Evolutionary conservation across 1,139 yeast species (phyloP).

Genomic region (Geotrichum citri-aurantii): DNA sequence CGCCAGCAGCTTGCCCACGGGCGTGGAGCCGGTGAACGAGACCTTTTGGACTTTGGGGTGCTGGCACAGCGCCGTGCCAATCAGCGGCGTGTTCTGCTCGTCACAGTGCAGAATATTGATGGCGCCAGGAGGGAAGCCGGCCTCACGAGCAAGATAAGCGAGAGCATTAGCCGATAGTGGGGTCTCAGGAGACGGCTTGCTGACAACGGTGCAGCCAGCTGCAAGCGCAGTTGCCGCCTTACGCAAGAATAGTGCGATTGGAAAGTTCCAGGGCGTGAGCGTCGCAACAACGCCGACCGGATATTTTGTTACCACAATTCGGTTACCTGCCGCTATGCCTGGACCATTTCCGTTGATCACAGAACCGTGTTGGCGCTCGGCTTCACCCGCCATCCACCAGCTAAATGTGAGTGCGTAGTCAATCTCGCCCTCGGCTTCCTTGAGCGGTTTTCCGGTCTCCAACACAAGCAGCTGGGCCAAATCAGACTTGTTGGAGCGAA

Average conservation of each 20-base stretch:
- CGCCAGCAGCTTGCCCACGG: conserved; percentile 65
- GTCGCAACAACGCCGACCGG: conserved; percentile 80
- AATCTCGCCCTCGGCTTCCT: conserved; percentile 38
- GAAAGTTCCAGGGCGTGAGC: conserved; percentile 84
- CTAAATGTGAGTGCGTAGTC: conserved; percentile 38
- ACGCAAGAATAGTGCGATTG: conserved; percentile 76
- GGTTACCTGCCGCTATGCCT: conserved; percentile 58
- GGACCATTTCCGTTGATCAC: conserved; percentile 59
- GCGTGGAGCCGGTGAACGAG: conserved; percentile 80
- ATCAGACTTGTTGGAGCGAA: conserved; percentile 45
- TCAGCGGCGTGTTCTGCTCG: conserved; percentile 58
- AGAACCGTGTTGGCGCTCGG: conserved; percentile 43
- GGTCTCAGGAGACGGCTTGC: conserved; percentile 76
- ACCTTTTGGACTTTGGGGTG: conserved; percentile 68
- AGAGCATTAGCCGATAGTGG: conserved; percentile 70
- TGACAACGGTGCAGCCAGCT: conserved; percentile 70
- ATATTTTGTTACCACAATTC: conserved; percentile 40
- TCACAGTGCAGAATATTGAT: conserved; percentile 67
- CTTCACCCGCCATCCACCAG: conserved; percentile 42
- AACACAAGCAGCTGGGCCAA: conserved; percentile 56
- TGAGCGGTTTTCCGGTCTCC: conserved; percentile 60
- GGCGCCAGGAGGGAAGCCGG: conserved; percentile 78
- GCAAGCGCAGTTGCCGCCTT: conserved; percentile 79
- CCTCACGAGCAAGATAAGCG: conserved; percentile 55
- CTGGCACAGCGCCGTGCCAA: conserved; percentile 65